Conservation (phyloP, 2,329 filamentous ascomycete genomes). For the Diaporthe ilicicola region DNA sequence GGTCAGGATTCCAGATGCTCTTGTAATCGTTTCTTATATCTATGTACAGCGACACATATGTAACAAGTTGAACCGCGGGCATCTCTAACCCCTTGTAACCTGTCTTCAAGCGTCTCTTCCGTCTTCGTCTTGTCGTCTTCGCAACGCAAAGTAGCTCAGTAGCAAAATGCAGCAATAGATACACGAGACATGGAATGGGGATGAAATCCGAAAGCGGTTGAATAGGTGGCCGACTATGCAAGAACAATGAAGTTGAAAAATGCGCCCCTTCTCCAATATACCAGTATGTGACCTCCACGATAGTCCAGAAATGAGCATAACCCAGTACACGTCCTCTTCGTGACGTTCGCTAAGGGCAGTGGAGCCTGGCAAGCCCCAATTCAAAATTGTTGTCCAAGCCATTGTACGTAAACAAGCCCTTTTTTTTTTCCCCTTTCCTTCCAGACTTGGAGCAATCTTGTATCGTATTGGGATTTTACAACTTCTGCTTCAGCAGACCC, state of each 20-base stretch:
- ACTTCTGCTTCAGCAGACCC: slow-evolving; percentile 78
- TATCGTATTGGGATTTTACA: slow-evolving; percentile 53
- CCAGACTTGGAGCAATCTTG: not conserved
- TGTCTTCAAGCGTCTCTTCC: slow-evolving; percentile 4
- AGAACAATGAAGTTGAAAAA: not conserved
- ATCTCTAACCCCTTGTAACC: not conserved
- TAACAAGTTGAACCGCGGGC: not conserved
- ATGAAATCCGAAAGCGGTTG: not conserved
- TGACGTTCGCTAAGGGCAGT: not conserved
- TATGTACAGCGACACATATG: not conserved
- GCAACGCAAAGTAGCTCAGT: not conserved
- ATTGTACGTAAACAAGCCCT: not conserved
- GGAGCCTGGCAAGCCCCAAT: not conserved
- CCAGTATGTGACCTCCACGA: not conserved
- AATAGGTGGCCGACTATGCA: not conserved
- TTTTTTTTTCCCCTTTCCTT: too few relatives aligned
- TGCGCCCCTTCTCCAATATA: not conserved
- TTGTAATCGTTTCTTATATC: not conserved
- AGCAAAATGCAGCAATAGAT: not conserved
- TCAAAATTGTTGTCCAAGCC: not conserved
- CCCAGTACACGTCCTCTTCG: not conserved
- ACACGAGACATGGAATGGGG: not conserved
- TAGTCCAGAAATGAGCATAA: not conserved
- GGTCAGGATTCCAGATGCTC: not conserved
- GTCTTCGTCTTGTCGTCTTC: not conserved